These are phyloP conservation scores for Lophiotrema nucula DNA, from an alignment of 495 filamentous ascomycete genomes.

Conservation along the genomic window DNA sequence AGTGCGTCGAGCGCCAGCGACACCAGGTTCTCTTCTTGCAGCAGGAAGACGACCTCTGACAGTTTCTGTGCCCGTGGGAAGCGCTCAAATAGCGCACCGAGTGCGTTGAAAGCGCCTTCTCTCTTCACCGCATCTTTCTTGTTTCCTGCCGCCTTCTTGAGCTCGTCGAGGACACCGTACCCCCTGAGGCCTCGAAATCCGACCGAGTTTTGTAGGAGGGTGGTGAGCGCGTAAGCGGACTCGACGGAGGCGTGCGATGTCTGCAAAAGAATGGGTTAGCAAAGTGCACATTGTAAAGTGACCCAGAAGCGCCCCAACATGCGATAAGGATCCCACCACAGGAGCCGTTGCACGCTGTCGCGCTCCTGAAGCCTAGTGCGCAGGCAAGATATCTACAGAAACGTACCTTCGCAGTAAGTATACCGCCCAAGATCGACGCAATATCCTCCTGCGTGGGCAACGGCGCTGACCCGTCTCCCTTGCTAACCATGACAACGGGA, in stretches of 20 bases:
- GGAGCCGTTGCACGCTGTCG: too few relatives aligned
- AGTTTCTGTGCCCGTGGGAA: conserved; percentile 75
- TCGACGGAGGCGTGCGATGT: conserved; percentile 86
- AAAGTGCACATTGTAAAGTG: too few relatives aligned
- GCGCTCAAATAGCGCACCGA: conserved; percentile 89
- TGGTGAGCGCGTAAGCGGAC: conserved; percentile 77
- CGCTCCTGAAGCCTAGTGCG: too few relatives aligned
- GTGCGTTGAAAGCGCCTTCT: conserved; percentile 91
- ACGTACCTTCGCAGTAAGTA: conserved; percentile 80
- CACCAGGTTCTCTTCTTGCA: conserved; percentile 75
- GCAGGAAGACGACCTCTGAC: conserved; percentile 75
- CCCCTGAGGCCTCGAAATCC: conserved; percentile 70
- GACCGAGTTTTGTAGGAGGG: conserved; percentile 72
- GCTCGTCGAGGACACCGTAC: conserved; percentile 68
- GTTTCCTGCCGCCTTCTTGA: conserved; percentile 85
- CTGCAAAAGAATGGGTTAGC: too few relatives aligned
- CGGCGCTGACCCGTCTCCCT: conserved; percentile 53
- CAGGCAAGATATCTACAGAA: too few relatives aligned
- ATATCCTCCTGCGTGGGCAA: conserved; percentile 73
- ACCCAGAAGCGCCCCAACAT: too few relatives aligned
- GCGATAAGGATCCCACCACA: too few relatives aligned
- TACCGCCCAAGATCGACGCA: conserved; percentile 64
- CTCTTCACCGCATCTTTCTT: conserved; percentile 87
- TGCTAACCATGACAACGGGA: conserved; percentile 61
- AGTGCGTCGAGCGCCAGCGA: conserved; percentile 75